These are phyloP conservation scores for Spongispora temasekensis DNA, from an alignment of 1,284 basidiomycete species.

Conservation along the genomic window DNA sequence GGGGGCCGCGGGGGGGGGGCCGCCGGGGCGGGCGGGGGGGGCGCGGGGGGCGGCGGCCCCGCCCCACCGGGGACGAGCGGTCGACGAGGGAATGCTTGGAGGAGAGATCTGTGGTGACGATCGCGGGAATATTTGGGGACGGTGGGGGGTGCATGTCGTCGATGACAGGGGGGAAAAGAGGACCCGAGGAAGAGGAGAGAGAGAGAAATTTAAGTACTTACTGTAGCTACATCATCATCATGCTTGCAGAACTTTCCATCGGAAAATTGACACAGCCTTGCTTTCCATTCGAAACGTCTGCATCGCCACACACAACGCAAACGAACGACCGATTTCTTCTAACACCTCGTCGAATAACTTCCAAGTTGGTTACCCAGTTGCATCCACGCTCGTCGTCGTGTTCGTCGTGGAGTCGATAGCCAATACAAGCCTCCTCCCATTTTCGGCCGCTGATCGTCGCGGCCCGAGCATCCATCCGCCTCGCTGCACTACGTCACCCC, in stretches of 20 bases:
- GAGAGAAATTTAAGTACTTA: slow-evolving; percentile 10
- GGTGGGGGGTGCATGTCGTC: slow-evolving; percentile 16
- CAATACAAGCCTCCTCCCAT: slow-evolving; percentile 17
- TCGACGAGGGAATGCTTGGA: slow-evolving; percentile 29
- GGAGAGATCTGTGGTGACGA: slow-evolving; percentile 39
- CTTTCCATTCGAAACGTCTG: slow-evolving; percentile 22
- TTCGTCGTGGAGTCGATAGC: not conserved
- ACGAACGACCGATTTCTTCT: too few relatives aligned
- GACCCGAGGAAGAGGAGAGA: not conserved
- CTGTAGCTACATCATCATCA: too few relatives aligned
- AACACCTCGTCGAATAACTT: too few relatives aligned
- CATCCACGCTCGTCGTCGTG: not conserved
- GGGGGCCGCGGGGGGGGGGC: slow-evolving; percentile 26
- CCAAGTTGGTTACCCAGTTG: too few relatives aligned
- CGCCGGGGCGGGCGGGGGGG: not conserved
- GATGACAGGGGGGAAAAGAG: not conserved
- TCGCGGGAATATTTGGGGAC: slow-evolving; percentile 32
- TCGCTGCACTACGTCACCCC: slow-evolving; percentile 15
- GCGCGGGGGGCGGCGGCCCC: not conserved
- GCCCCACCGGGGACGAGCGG: too few relatives aligned
- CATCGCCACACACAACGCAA: not conserved
- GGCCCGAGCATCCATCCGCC: slow-evolving; percentile 15
- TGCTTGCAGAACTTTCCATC: slow-evolving; percentile 30
- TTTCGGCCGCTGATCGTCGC: slow-evolving; percentile 29
- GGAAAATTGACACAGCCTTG: slow-evolving; percentile 33